These are phyloP conservation scores for Piromyces sp. DNA, from an alignment of 192 early-diverging fungal species.

Conservation along the genomic window DNA sequence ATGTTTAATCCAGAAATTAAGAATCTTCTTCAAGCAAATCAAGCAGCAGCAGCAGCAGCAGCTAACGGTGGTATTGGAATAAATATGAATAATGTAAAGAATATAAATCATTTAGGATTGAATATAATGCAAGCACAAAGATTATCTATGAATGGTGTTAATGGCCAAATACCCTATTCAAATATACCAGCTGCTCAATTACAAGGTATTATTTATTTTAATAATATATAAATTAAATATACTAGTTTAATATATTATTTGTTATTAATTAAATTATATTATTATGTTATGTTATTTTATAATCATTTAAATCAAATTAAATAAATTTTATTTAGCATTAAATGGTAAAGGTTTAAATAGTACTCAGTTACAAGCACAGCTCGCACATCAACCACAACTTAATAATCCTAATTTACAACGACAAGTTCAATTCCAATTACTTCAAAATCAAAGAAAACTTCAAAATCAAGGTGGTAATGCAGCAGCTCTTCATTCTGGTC, in stretches of 20 bases:
- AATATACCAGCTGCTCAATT: neutral
- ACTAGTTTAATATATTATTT: too few relatives aligned
- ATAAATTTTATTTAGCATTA: too few relatives aligned
- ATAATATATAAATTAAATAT: too few relatives aligned
- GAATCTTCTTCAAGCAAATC: neutral
- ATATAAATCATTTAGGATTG: neutral
- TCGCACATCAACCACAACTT: neutral
- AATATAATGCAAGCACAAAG: neutral
- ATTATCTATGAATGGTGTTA: neutral
- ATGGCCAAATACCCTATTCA: neutral
- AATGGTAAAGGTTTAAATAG: neutral
- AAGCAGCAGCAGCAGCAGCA: neutral
- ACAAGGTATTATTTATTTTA: too few relatives aligned
- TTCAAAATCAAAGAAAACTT: neutral
- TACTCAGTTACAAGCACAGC: neutral
- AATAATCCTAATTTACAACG: neutral
- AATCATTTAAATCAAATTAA: too few relatives aligned
- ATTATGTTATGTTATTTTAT: too few relatives aligned
- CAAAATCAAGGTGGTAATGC: neutral
- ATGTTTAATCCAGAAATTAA: neutral
- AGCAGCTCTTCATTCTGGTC: neutral
- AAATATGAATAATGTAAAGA: neutral
- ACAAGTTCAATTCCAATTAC: neutral
- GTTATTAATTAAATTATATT: too few relatives aligned
- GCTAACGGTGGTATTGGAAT: neutral